Evolutionary conservation across 768 basidiomycete genomes (phyloP).

Genomic region (Rhizopogon sp.): DNA sequence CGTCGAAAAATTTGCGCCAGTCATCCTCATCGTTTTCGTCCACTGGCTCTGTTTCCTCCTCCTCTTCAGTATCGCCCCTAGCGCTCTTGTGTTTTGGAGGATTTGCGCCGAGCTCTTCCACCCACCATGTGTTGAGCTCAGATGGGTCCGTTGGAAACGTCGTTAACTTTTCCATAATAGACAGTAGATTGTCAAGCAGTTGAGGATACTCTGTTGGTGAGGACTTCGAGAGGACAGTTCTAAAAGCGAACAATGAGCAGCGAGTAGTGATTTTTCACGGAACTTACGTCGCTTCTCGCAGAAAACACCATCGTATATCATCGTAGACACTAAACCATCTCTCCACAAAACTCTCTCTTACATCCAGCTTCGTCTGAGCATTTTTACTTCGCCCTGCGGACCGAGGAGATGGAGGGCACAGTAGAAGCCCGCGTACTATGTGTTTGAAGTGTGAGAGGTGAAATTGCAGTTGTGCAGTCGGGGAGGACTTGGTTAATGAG

Average conservation of each 20-base stretch:
- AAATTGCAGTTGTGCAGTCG: slow-evolving; percentile 53
- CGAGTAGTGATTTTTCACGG: neutral
- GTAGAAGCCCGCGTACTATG: slow-evolving; percentile 52
- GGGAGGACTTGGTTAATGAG: slow-evolving; percentile 41
- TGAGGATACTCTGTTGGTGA: slow-evolving; percentile 30
- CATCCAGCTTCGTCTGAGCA: slow-evolving; percentile 48
- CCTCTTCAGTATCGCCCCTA: slow-evolving; percentile 35
- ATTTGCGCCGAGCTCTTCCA: slow-evolving; percentile 56
- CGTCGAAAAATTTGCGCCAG: slow-evolving; percentile 85
- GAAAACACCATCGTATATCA: slow-evolving; percentile 87
- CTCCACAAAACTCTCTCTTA: slow-evolving; percentile 57
- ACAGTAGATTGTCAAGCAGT: slow-evolving; percentile 49
- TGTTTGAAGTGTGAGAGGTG: slow-evolving; percentile 65
- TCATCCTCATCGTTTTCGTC: slow-evolving; percentile 46
- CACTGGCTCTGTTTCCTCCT: slow-evolving; percentile 27
- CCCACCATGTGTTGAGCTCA: slow-evolving; percentile 79
- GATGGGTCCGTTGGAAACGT: slow-evolving; percentile 69
- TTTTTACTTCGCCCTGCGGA: slow-evolving; percentile 13
- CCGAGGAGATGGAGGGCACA: slow-evolving; percentile 51
- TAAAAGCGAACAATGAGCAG: slow-evolving; percentile 3
- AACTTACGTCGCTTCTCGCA: slow-evolving; percentile 68
- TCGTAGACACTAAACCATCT: slow-evolving; percentile 76
- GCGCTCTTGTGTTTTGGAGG: slow-evolving; percentile 46
- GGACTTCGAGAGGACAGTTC: slow-evolving; percentile 19
- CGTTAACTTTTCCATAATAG: slow-evolving; percentile 59